A percentile compares a stretch with the other conserved stretches of the same genome.
These are phyloP conservation scores for Thielaviopsis ethacetica DNA, from an alignment of 2,329 filamentous ascomycete species.

Conservation along the genomic window DNA sequence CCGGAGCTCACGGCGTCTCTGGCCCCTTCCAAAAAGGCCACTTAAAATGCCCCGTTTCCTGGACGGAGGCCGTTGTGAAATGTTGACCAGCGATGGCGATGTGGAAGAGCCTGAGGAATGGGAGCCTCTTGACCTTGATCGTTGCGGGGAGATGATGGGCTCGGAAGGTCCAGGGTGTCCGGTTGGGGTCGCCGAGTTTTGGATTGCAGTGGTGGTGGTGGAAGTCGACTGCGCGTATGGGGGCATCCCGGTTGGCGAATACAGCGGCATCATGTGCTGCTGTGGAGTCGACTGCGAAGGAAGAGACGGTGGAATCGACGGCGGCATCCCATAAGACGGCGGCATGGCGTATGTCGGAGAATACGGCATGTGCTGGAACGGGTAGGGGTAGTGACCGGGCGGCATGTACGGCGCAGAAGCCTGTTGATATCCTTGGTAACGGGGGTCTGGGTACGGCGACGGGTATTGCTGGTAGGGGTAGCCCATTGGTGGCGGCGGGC, in stretches of 20 bases:
- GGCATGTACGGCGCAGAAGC: neutral
- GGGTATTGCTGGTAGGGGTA: conserved; percentile 11
- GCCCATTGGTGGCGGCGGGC: conserved; percentile 10
- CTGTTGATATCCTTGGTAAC: conserved; percentile 11
- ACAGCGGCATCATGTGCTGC: conserved; percentile 7
- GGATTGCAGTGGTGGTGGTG: conserved; percentile 1
- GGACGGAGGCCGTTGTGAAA: conserved; percentile 37
- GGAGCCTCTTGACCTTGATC: conserved; percentile 12
- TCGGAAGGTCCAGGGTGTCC: neutral
- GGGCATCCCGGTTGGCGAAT: conserved; percentile 1
- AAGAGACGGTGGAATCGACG: neutral
- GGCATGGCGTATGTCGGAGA: neutral
- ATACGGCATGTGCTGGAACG: conserved; percentile 7
- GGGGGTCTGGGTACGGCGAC: conserved; percentile 7
- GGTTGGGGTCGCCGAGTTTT: neutral
- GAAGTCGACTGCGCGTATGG: conserved; percentile 4
- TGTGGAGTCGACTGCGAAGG: conserved; percentile 7
- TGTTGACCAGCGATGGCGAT: conserved; percentile 46
- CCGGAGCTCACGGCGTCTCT: conserved; percentile 25
- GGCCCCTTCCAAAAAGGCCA: conserved; percentile 44
- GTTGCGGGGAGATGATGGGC: neutral
- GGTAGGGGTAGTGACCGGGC: conserved; percentile 4
- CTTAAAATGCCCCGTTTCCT: conserved; percentile 38
- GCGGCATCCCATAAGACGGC: neutral
- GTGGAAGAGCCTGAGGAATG: conserved; percentile 31